Conservation (phyloP, 148 eudicot species). For the Selenicereus undatus region DNA sequence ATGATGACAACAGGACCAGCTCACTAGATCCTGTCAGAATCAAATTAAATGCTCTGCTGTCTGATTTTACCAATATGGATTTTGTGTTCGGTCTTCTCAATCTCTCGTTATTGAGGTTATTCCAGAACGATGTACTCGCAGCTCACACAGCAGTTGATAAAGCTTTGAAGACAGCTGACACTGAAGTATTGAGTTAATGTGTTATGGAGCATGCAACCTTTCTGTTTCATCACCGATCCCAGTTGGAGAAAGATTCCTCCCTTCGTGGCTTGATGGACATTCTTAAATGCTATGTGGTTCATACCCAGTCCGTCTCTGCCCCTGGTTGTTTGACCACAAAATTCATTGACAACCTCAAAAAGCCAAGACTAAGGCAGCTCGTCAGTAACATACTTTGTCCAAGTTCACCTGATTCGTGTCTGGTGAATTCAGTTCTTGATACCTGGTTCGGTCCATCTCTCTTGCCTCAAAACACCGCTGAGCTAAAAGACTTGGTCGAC, state of each 20-base stretch:
- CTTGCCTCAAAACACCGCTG: slow-evolving; percentile 33
- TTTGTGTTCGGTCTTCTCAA: slow-evolving; percentile 51
- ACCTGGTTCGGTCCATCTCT: slow-evolving; percentile 57
- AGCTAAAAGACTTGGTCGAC: slow-evolving; percentile 48
- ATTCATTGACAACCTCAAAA: slow-evolving; percentile 43
- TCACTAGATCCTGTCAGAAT: slow-evolving; percentile 14
- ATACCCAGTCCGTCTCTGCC: slow-evolving; percentile 21
- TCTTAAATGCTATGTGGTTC: slow-evolving; percentile 38
- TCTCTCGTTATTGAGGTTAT: slow-evolving; percentile 38
- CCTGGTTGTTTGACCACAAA: slow-evolving; percentile 45
- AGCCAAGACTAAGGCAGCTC: slow-evolving; percentile 51
- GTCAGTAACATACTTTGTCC: slow-evolving; percentile 41
- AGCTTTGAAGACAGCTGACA: slow-evolving; percentile 40
- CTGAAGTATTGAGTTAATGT: slow-evolving; percentile 40
- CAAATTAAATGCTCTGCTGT: slow-evolving; percentile 13
- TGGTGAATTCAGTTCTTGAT: slow-evolving; percentile 55
- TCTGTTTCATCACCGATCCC: slow-evolving; percentile 31
- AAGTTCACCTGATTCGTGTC: slow-evolving; percentile 38
- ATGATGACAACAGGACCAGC: slow-evolving; percentile 19
- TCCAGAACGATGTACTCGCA: slow-evolving; percentile 39
- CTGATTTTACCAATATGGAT: slow-evolving; percentile 32
- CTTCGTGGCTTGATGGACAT: slow-evolving; percentile 24
- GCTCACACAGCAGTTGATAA: slow-evolving; percentile 46
- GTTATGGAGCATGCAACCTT: slow-evolving; percentile 51
- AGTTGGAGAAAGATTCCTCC: slow-evolving; percentile 23